phyloP scores from a whole-genome alignment of 2,329 filamentous ascomycete species.

The Meredithiella fracta region DNA sequence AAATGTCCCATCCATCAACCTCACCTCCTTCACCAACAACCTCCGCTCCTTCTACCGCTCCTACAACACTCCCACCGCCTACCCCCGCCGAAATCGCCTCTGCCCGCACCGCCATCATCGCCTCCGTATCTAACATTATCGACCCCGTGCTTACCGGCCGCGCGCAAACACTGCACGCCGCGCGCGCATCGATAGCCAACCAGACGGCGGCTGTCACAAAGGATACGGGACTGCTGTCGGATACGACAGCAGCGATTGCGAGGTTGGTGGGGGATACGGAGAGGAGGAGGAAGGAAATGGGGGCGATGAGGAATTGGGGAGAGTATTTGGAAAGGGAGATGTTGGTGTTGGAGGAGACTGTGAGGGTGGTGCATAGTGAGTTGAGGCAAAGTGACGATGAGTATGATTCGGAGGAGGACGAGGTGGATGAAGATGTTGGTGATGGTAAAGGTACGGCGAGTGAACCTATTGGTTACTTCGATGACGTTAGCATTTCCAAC shows the following conservation, averaged over 20 bases:
- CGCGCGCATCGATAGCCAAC: constrained; percentile 44
- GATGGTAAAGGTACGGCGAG: not conserved
- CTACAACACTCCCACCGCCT: constrained; percentile 20
- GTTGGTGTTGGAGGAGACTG: constrained; percentile 46
- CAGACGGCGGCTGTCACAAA: constrained; percentile 27
- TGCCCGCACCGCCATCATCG: constrained; percentile 42
- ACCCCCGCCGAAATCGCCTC: constrained; percentile 34
- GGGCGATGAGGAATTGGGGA: constrained; percentile 74
- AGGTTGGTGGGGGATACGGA: constrained; percentile 47
- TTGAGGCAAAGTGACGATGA: constrained; percentile 6
- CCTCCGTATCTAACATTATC: constrained; percentile 51
- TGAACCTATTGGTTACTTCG: not conserved
- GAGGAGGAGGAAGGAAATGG: constrained; percentile 56
- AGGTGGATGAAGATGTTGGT: constrained; percentile 13
- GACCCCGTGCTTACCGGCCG: constrained; percentile 52
- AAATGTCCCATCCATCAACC: not conserved
- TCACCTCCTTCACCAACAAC: not conserved
- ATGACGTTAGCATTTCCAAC: not conserved
- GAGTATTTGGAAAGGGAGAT: constrained; percentile 61
- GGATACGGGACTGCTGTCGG: not conserved
- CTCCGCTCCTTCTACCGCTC: not conserved
- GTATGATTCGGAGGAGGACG: constrained; percentile 13
- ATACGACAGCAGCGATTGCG: constrained; percentile 40
- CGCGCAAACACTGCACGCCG: constrained; percentile 52
- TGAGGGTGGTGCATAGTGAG: constrained; percentile 27